Base-by-base conservation (phyloP, 257 asterid genomes). In the Cordia subcordata region DNA sequence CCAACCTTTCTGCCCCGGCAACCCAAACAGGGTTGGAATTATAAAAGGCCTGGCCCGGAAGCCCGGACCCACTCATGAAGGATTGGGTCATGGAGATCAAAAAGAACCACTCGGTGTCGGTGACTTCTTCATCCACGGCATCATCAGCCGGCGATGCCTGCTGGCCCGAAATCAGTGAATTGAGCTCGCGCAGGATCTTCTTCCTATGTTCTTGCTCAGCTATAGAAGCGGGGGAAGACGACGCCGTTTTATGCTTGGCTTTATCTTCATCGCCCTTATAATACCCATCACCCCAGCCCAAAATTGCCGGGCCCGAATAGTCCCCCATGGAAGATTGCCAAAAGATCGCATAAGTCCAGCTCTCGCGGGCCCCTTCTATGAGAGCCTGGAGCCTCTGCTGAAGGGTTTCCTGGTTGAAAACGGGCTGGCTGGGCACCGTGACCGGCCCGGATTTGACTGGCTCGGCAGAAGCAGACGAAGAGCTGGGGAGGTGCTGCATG, bases 271-370 rank as follows among this genome's bases (percentile, higher is more conserved):
- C 96, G 10, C 95, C 95, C 44, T 75, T 84, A 54, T 86, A 89
- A 68, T 82, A 89, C 8, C 96, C 96, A 58, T 89, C 96, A 21
- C 94, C 96, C 96, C 96, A 89, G 1, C 81, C 80, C 17, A 89
- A 58, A 0, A 83, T 52, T 0, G 88, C 37, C 0, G 84, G 74
- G 16, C 75, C 74, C 4, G 82, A 76, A 60, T 62, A 69, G 19
- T 81, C 91, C 0, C 61, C 59, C 2, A 60, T 83, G 1, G 95
- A 81, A 0, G 83, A 72, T 50, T 90, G 96, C 98, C 98, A 90
- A 79, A 90, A 90, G 12, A 90, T 90, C 0, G 96, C 96, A 57
- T 90, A 90, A 3, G 98, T 88, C 96, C 96, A 90, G 72, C 75
- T 63, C 70, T 90, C 95, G 3, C 60, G 63, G 3, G 95, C 84